These are phyloP conservation scores for Pecoramyces ruminantium DNA, from an alignment of 192 early-diverging fungal species.

Conservation along the genomic window DNA sequence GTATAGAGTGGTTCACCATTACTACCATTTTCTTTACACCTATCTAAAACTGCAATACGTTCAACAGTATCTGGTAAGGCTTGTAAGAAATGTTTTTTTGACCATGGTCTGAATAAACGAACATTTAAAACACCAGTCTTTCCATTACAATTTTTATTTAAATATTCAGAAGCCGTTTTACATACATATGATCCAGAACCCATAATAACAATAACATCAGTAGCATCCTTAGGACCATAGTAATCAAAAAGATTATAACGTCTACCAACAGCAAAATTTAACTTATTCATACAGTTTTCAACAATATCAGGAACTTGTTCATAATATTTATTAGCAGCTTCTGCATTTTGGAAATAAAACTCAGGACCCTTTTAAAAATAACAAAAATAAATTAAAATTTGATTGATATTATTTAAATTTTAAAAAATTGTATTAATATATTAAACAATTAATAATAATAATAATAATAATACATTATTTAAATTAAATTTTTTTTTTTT, in stretches of 20 bases:
- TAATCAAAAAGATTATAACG: slow-evolving; percentile 20
- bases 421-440: too few relatives aligned
- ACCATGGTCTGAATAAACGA: slow-evolving; percentile 75
- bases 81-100: slow-evolving; percentile 44
- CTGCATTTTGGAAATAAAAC: neutral
- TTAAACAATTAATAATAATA: too few relatives aligned
- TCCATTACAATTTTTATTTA: slow-evolving; percentile 3
- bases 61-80: slow-evolving; percentile 48
- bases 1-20: slow-evolving; percentile 70
- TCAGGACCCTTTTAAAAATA: neutral
- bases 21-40: slow-evolving; percentile 32
- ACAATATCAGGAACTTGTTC: neutral
- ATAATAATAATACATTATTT: too few relatives aligned
- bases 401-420: too few relatives aligned
- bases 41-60: slow-evolving; percentile 59
- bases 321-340: neutral
- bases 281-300: neutral
- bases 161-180: neutral
- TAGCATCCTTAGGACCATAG: slow-evolving; percentile 46
- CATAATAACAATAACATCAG: slow-evolving; percentile 62
- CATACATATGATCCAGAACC: slow-evolving; percentile 31
- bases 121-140: slow-evolving; percentile 60
- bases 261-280: neutral
- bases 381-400: too few relatives aligned
- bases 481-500: too few relatives aligned